Base-by-base conservation (phyloP, 768 basidiomycete species). In the Trametes meyenii region DNA sequence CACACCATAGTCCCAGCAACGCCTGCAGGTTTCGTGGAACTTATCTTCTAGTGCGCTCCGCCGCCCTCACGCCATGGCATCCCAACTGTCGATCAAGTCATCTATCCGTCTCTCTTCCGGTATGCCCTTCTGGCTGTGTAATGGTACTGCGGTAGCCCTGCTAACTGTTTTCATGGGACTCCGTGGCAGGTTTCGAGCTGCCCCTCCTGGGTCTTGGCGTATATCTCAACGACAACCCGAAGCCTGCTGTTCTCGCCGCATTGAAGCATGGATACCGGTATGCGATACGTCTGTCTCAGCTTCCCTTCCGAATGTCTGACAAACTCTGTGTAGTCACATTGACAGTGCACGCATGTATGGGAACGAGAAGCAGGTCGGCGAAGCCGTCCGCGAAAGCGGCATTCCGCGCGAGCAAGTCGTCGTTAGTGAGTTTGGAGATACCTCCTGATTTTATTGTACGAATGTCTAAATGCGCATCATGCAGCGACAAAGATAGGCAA, bases 281-380 rank as follows among this genome's bases (percentile, higher is more conserved):
- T 53, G 68, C 33, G 16, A 29, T 58, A 26, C n/a, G 16, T 17
- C 23, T 11, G 12, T 13, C 42, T 2, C 7, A 1, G 35, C 13
- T 23, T 14, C 11, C 29, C 1, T 5, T 5, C 6, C 17, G 49
- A n/a, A 10, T 11, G 11, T n/a, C 19, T 33, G 29, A n/a, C 5
- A 16, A 33, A 11, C 14, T 33, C 5, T n/a, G 38, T 19, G 4
- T 57, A 89, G 90, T 57, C 91, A 90, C 59, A 75, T 92, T 44
- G 91, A 92, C 71, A 83, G 87, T 0, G 91, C 91, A 1, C 87
- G 87, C 63, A 75, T 78, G 38, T 92, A 92, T 70, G 76, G 74
- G 58, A 90, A 89, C 62, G 88, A 90, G 69, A 78, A 78, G 3
- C 77, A 77, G 10, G 88, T 89, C 14, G 86, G 84, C 1, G 77